A percentile compares a stretch with the other conserved stretches of the same genome.
Conservation (phyloP, 805 yeast genomes). For the Tetrapisispora pingtungensis region DNA sequence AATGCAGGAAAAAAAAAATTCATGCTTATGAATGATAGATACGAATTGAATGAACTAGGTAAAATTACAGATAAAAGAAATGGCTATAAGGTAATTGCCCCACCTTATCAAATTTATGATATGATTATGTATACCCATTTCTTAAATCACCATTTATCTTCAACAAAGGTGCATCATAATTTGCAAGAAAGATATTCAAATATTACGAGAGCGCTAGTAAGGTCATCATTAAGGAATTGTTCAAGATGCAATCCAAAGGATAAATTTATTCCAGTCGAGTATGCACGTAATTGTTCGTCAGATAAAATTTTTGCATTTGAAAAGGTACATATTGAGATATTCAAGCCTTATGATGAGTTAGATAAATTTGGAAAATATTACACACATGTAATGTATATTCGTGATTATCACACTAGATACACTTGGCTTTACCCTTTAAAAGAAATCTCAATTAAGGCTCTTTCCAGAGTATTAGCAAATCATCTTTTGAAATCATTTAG, state of each 20-base stretch:
- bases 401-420: slow-evolving; percentile 25
- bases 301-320: slow-evolving; percentile 14
- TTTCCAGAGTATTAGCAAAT: slow-evolving; percentile 11
- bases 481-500: slow-evolving; percentile 13
- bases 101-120: slow-evolving; percentile 24
- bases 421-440: slow-evolving; percentile 25
- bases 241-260: slow-evolving; percentile 21
- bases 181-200: slow-evolving; percentile 21
- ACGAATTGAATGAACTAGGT: slow-evolving; percentile 11
- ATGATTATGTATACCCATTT: slow-evolving; percentile 25
- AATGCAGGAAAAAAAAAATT: slow-evolving; percentile 15
- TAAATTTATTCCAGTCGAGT: slow-evolving; percentile 9
- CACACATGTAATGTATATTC: slow-evolving; percentile 19
- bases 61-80: slow-evolving; percentile 19
- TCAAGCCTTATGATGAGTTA: slow-evolving; percentile 19
- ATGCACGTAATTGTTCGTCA: slow-evolving; percentile 13
- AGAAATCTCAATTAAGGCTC: slow-evolving; percentile 13
- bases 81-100: slow-evolving; percentile 18
- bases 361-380: slow-evolving; percentile 17
- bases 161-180: slow-evolving; percentile 13
- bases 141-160: slow-evolving; percentile 20
- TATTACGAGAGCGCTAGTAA: slow-evolving; percentile 16
- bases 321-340: slow-evolving; percentile 25
- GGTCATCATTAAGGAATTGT: slow-evolving; percentile 18
- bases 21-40: slow-evolving; percentile 17